These are phyloP conservation scores for Thyridium curvatum DNA, from an alignment of 2,329 filamentous ascomycete species.

Conservation along the genomic window DNA sequence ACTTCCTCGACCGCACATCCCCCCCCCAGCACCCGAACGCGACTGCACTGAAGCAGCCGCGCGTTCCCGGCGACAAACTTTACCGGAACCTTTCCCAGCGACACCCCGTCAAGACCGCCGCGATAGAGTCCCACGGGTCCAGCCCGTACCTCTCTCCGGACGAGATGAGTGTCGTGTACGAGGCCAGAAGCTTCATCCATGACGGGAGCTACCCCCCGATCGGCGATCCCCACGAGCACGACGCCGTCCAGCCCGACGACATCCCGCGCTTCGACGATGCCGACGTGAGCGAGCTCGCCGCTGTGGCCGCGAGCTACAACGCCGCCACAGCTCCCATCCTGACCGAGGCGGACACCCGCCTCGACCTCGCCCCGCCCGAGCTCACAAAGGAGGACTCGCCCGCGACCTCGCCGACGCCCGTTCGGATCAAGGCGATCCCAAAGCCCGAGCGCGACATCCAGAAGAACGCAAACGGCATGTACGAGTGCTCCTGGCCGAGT, in stretches of 20 bases:
- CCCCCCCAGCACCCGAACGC: neutral
- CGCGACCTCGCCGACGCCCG: slow-evolving; percentile 13
- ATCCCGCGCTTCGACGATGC: slow-evolving; percentile 2
- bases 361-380: slow-evolving; percentile 8
- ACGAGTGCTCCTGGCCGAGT: slow-evolving; percentile 63
- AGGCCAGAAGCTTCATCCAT: slow-evolving; percentile 9
- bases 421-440: slow-evolving; percentile 46
- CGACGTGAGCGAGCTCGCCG: slow-evolving; percentile 9
- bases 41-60: neutral
- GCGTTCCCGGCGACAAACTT: neutral
- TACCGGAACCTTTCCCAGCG: too few species aligned
- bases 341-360: slow-evolving; percentile 9
- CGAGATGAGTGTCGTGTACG: slow-evolving; percentile 14
- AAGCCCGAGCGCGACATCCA: slow-evolving; percentile 52
- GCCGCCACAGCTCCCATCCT: slow-evolving; percentile 9
- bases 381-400: slow-evolving; percentile 18
- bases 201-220: slow-evolving; percentile 15
- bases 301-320: slow-evolving; percentile 9
- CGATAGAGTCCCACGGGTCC: neutral
- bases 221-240: slow-evolving; percentile 5
- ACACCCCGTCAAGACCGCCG: neutral
- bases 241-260: slow-evolving; percentile 4
- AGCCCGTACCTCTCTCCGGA: neutral
- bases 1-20: neutral
- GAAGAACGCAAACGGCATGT: slow-evolving; percentile 68